Evolutionary conservation across 129 eudicot genomes (phyloP), one percentile per base, ranked within the genome.

Genomic region (Pittosporum tobira): DNA sequence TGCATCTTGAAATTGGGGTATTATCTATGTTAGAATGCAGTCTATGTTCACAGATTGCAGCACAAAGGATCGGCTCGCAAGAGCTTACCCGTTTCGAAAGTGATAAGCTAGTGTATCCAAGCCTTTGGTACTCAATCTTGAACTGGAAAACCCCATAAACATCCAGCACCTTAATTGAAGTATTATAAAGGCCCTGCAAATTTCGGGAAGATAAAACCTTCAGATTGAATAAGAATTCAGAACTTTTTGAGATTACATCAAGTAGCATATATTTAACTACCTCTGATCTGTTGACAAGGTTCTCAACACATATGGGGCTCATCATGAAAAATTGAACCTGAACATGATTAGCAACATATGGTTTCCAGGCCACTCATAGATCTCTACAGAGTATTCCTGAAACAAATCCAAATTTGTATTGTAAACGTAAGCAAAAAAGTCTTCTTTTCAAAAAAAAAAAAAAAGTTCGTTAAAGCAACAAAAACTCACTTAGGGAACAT

Each of bases 71-170:
- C 26, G 51, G 44, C 27, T 61, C 11, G 13, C 24, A 25, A 65
- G 31, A 57, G 27, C 52, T 73, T 58, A 66, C 80, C 80, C 74
- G 77, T 70, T 70, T 74, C 29, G 80, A 60, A 66, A 78, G 80
- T 28, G 84, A 78, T 67, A 78, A 70, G 64, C 80, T 78, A 37
- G 84, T 78, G 80, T 78, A 78, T 23, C 98, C 98, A 76, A 91
- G 96, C 75, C 87, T 86, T 69, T 83, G 90, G 76, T 91, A 91
- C 71, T 86, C 98, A 55, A 91, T 84, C 81, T 91, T 86, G 75
- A 91, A 91, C 70, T 87, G 94, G 79, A 91, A 91, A 48, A 91
- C 98, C 49, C 98, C 98, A 78, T 91, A 91, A 57, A 91, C 94
- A 78, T 91, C 96, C 63, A 94, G 98, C 48, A 91, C 98, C 79